These are phyloP conservation scores for Poterioochromonas sp. DNA, from an alignment of 352 stramenopile genomes.

Conservation along the genomic window DNA sequence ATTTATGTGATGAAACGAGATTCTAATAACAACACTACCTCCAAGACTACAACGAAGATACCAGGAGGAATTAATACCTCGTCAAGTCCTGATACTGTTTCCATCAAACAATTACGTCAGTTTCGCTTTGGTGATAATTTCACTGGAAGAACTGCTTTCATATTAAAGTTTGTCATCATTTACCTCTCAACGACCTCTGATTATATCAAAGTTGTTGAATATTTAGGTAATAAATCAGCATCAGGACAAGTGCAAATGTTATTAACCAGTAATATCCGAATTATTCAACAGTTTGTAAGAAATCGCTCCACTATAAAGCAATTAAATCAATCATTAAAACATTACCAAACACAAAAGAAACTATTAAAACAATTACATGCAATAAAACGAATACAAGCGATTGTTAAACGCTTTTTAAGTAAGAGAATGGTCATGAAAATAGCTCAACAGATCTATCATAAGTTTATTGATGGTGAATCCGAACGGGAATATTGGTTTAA, in stretches of 20 bases:
- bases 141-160: not conserved
- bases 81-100: too few relatives aligned
- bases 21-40: not conserved
- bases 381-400: not conserved
- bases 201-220: conserved; percentile 1
- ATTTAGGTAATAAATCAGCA: not conserved
- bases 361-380: not conserved
- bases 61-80: too few relatives aligned
- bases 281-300: conserved; percentile 3
- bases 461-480: conserved; percentile 29
- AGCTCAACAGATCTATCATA: conserved; percentile 11
- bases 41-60: not conserved
- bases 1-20: not conserved
- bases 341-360: not conserved
- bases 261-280: not conserved
- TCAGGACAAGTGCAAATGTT: not conserved
- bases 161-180: not conserved
- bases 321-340: not conserved
- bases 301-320: not conserved
- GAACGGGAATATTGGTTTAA: conserved; percentile 26
- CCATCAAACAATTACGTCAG: too few relatives aligned
- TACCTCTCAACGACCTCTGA: not conserved
- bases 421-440: not conserved
- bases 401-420: not conserved
- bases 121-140: not conserved